Base-by-base conservation (phyloP, 2,329 filamentous ascomycete genomes). In the Beauveria asiatica region DNA sequence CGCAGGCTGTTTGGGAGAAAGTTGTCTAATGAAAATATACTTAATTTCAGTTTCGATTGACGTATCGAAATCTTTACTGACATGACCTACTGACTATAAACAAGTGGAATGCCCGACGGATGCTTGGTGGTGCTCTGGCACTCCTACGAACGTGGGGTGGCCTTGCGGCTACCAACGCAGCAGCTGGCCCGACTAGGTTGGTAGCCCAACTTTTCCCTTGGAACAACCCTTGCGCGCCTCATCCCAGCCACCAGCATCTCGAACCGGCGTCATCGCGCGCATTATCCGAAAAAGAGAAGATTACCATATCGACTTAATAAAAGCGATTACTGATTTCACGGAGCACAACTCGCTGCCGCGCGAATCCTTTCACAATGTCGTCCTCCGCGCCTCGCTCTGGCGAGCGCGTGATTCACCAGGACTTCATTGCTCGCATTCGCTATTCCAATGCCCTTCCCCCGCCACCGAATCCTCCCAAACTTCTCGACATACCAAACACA, bases 401-500 rank as follows among this genome's bases (percentile, higher is more conserved):
- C 72, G 81, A 83, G 73, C 81, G 83, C 72, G 80, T 83, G 69
- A 80, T 86, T 68, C 91, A 96, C 72, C 94, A 99, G 76, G 94
- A 99, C 76, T 97, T 97, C 76, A 96, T 99, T 72, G 93, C 92
- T 64, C 89, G 92, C 68, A 90, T 97, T 70, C 86, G 94, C 74
- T 99, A 95, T 74, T 92, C 91, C 70, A 99, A 99, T 84, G 88
- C 91, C 67, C 86, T 99, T 17, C 94, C 94, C 65, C 92, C 94
- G 64, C 94, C 94, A 59, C 91, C 93, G 59, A 92, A 92, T 71
- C 92, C 93, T 1, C 94, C 94, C 1, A 99, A 99, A 80, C 87
- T 99, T 64, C 88, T 99, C 67, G 91, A 97, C 66, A 96, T 99
- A 63, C 93, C 94, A 11, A 96, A 96, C 69, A 94, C 90, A 60